phyloP scores from a whole-genome alignment of 163 green algal genomes.

The Chlamydomonas reinhardtii region DNA sequence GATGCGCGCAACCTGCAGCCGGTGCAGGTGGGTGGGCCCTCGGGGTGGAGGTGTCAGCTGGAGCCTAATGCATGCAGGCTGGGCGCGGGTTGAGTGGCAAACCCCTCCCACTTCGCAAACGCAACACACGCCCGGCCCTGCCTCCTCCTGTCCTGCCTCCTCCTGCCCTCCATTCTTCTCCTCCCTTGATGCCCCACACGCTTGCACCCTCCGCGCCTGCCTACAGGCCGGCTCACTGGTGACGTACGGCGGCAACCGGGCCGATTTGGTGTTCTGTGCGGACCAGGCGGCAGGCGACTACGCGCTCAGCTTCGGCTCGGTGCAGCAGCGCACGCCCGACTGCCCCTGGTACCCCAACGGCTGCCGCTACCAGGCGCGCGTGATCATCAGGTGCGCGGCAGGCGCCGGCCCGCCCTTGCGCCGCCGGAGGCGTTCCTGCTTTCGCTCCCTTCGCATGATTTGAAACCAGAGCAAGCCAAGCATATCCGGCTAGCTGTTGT shows the following conservation, averaged over 20 bases:
- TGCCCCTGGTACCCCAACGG: background rate
- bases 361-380: background rate
- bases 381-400: background rate
- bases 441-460: too few relatives aligned
- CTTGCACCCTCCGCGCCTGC: background rate
- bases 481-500: too few relatives aligned
- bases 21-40: background rate
- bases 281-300: background rate
- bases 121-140: too few relatives aligned
- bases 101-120: too few relatives aligned
- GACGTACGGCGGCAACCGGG: constrained; percentile 10
- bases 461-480: too few relatives aligned
- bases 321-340: background rate
- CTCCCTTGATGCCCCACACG: too few relatives aligned
- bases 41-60: background rate
- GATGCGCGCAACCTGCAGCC: background rate
- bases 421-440: too few relatives aligned
- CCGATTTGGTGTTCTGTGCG: background rate
- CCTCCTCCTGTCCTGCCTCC: too few relatives aligned
- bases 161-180: too few relatives aligned
- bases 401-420: too few relatives aligned
- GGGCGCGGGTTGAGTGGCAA: too few relatives aligned
- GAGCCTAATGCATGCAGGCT: too few relatives aligned
- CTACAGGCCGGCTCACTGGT: background rate
- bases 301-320: background rate